Percentiles rank a stretch among this genome's conserved stretches.
Conservation (phyloP, 768 basidiomycete species). For the Lactifluus hygrophoroides region DNA sequence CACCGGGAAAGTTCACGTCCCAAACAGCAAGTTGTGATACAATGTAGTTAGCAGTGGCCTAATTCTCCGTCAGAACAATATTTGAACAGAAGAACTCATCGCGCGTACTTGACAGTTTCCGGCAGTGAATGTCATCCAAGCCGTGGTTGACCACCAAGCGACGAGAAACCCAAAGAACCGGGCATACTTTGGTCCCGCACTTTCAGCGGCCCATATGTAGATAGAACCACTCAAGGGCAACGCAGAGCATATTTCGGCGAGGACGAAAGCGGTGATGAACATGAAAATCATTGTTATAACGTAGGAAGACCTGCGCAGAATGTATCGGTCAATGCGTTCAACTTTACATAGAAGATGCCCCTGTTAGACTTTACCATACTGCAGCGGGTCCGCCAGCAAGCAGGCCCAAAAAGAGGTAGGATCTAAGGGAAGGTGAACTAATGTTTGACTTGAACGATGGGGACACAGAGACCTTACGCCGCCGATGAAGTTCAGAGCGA, state of each 20-base stretch:
- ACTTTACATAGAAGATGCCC: not conserved
- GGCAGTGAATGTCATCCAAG: conserved; percentile 94
- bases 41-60: conserved; percentile 87
- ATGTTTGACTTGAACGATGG: not conserved
- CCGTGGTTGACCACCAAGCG: conserved; percentile 89
- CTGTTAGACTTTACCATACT: conserved; percentile 46
- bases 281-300: conserved; percentile 77
- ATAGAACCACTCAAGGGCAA: conserved; percentile 84
- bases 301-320: conserved; percentile 67
- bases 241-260: conserved; percentile 89
- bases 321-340: not conserved
- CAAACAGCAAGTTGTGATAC: conserved; percentile 77
- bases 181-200: conserved; percentile 80
- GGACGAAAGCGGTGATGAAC: conserved; percentile 77
- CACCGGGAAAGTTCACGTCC: conserved; percentile 78
- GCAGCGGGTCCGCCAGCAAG: conserved; percentile 83
- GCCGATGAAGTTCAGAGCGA: conserved; percentile 86
- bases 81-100: not conserved
- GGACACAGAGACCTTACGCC: conserved; percentile 52
- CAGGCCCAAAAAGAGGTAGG: conserved; percentile 72
- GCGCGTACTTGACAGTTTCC: conserved; percentile 71
- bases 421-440: conserved; percentile 35
- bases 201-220: conserved; percentile 92
- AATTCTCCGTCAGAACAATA: not conserved
- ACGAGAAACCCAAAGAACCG: conserved; percentile 85